A percentile compares a stretch with the other conserved stretches of the same genome.
These are phyloP conservation scores for Ogataea kodamae DNA, from an alignment of 805 yeast genomes.

Conservation along the genomic window DNA sequence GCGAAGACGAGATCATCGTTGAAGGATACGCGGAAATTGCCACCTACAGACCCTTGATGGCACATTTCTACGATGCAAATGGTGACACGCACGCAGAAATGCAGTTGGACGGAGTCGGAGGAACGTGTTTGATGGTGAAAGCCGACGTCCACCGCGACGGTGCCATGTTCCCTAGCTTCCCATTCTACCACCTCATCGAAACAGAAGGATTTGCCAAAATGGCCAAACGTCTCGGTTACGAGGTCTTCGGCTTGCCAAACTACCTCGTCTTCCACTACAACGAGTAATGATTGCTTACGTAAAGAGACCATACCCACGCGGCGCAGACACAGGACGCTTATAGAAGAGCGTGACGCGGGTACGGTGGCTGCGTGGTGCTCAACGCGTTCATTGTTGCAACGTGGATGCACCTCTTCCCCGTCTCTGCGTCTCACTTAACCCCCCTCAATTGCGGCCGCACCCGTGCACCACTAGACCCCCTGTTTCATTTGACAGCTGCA, in stretches of 20 bases:
- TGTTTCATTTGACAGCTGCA: constrained; percentile 6
- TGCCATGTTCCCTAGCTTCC: constrained; percentile 98
- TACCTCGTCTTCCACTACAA: constrained; percentile 89
- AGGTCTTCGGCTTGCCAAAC: constrained; percentile 89
- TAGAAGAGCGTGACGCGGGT: too few relatives aligned
- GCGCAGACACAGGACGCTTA: background rate
- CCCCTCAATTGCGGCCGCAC: too few relatives aligned
- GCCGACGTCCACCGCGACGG: constrained; percentile 99
- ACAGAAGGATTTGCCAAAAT: constrained; percentile 98
- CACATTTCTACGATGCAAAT: constrained; percentile 66
- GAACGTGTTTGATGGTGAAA: constrained; percentile 92
- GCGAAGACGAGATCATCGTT: constrained; percentile 86
- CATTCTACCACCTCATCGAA: constrained; percentile 94
- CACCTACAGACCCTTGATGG: constrained; percentile 94
- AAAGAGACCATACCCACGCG: background rate
- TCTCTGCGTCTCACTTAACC: too few relatives aligned
- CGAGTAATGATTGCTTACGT: constrained; percentile 53
- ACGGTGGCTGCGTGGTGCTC: too few relatives aligned
- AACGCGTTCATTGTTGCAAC: too few relatives aligned
- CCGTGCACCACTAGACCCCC: too few relatives aligned
- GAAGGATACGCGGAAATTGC: constrained; percentile 95
- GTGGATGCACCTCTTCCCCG: too few relatives aligned
- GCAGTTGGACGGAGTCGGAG: constrained; percentile 96
- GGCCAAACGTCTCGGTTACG: constrained; percentile 93
- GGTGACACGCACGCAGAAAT: constrained; percentile 67